A percentile compares a stretch with the other conserved stretches of the same genome.
phyloP scores from a whole-genome alignment of 768 basidiomycete species.

The Leucosporidium creatinivorum region DNA sequence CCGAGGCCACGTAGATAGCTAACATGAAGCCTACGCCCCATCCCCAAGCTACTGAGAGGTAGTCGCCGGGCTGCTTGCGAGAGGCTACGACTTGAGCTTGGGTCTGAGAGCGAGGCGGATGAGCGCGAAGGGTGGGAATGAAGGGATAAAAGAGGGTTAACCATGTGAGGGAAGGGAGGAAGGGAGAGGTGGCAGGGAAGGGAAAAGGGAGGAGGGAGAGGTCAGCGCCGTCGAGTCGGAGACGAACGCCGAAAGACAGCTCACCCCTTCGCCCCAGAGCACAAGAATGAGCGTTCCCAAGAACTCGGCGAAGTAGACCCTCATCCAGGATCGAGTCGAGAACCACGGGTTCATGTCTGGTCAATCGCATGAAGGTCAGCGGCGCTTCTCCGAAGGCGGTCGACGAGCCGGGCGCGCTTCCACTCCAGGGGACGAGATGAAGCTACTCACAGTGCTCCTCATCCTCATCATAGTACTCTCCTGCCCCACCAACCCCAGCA shows the following conservation, averaged over 20 bases:
- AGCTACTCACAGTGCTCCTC: conserved; percentile 1
- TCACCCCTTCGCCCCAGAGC: not conserved
- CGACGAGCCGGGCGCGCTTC: too few species aligned
- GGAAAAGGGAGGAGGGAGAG: too few species aligned
- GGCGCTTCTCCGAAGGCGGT: too few species aligned
- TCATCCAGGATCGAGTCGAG: not conserved
- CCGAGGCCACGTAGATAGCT: not conserved
- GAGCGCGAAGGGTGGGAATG: too few species aligned
- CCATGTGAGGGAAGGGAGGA: too few species aligned
- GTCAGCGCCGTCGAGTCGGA: too few species aligned
- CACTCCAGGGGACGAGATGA: not conserved
- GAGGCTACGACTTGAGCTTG: conserved; percentile 1
- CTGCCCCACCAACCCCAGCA: too few species aligned
- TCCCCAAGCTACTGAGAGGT: not conserved
- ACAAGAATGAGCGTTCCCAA: conserved; percentile 1
- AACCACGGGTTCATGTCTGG: not conserved
- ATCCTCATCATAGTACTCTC: not conserved
- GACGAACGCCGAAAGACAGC: not conserved
- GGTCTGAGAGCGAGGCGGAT: not conserved
- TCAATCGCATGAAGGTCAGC: not conserved
- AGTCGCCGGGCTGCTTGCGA: not conserved
- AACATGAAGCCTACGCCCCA: conserved; percentile 4
- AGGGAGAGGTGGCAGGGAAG: too few species aligned
- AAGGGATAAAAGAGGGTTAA: too few species aligned
- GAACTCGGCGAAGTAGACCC: conserved; percentile 5